Evolutionary conservation across 345 rosid genomes (phyloP), one percentile per base, ranked within the genome.

Genomic region (Eucalyptus cloeziana): DNA sequence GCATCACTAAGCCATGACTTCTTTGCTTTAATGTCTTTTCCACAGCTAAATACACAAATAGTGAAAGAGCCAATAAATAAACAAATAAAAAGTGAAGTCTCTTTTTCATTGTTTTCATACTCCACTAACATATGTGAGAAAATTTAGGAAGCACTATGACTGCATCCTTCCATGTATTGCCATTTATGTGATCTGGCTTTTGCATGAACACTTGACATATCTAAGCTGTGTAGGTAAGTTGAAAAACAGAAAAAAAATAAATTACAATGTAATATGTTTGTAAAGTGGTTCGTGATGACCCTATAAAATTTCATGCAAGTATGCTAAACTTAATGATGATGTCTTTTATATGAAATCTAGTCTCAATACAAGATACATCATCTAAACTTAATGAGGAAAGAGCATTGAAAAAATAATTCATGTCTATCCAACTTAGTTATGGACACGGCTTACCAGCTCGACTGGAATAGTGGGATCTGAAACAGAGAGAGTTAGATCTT

Each of bases 401-500:
- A 37, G 83, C 44, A 71, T 37, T 71, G 83, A 71, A 76, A 37
- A 37, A 76, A 76, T 76, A 6, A 76, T 76, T 76, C 47, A 76
- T 76, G 19, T 76, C 45, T 76, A 21, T 37, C 15, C 45, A 76
- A 40, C 47, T 76, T 37, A 76, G 44, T 71, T 71, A 71, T 33
- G 7, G 11, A 69, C 58, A 52, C 58, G 7, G 62, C 92, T 90
- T 92, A 98, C 99, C 91, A 98, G 90, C 90, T 88, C 92, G 76
- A 98, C 91, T 22, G 96, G 94, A 62, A 91, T 86, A 88, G 81
- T 90, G 76, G 98, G 92, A 93, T 97, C 98, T 25, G 94, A 91
- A 62, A 98, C 91, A 49, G 99, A 95, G 79, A 98, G 96, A 54
- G 99, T 98, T 50, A 98, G 90, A 91, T 97, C 98, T 89, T 98